Conservation (phyloP, 139 green algal species). For the Ulvella scutata region DNA sequence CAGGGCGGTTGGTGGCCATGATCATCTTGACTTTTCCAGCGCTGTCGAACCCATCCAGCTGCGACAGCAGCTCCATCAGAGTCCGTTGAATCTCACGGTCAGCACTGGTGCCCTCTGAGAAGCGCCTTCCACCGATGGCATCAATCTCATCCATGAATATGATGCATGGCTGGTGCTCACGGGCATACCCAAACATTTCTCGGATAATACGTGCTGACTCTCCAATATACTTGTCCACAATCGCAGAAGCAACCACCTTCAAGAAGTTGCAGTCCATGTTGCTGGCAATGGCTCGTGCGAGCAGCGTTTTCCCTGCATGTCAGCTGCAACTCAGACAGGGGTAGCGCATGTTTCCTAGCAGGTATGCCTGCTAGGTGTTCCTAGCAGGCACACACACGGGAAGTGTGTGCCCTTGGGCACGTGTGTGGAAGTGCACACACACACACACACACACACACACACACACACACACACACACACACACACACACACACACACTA, state of each 20-base stretch:
- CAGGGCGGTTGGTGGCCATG: constrained; percentile 85
- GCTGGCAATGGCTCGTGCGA: constrained; percentile 72
- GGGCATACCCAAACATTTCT: constrained; percentile 96
- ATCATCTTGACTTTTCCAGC: constrained; percentile 94
- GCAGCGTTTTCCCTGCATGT: constrained; percentile 65
- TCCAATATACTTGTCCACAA: constrained; percentile 99
- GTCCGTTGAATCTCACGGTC: constrained; percentile 98
- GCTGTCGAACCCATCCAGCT: constrained; percentile 97
- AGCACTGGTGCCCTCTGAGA: constrained; percentile 90
- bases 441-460: too few relatives aligned
- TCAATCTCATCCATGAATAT: constrained; percentile 99
- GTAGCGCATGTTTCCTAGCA: background rate
- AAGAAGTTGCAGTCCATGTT: constrained; percentile 91
- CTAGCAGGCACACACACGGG: too few relatives aligned
- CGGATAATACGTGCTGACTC: constrained; percentile 90
- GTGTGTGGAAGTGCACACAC: too few relatives aligned
- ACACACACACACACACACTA: too few relatives aligned
- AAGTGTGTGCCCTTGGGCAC: too few relatives aligned
- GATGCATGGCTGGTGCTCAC: constrained; percentile 95
- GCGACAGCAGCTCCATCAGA: constrained; percentile 98
- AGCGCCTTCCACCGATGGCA: constrained; percentile 90
- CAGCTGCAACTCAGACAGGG: background rate
- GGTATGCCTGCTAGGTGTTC: background rate
- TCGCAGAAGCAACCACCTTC: constrained; percentile 68
- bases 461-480: too few relatives aligned